phyloP scores from a whole-genome alignment of 2,329 filamentous ascomycete species.

The Davidsoniella virescens region DNA sequence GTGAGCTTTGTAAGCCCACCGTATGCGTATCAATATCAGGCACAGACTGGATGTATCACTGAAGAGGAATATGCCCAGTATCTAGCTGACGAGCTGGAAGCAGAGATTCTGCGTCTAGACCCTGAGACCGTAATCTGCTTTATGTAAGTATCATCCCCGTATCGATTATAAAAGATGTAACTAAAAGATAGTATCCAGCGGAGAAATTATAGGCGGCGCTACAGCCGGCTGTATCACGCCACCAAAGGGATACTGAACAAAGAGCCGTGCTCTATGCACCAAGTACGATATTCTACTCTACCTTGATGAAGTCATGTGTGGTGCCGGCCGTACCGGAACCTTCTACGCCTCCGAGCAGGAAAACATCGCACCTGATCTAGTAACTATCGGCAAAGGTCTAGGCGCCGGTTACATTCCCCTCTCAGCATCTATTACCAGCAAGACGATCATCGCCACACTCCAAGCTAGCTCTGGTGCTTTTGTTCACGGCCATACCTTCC shows the following conservation, averaged over 20 bases:
- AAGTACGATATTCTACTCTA: conserved; percentile 38
- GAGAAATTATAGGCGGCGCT: conserved; percentile 1
- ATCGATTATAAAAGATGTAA: neutral
- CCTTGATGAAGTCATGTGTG: conserved; percentile 52
- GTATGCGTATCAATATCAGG: conserved; percentile 15
- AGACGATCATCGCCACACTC: conserved; percentile 32
- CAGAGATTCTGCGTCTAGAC: conserved; percentile 29
- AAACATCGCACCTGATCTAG: conserved; percentile 32
- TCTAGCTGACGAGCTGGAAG: conserved; percentile 29
- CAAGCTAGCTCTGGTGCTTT: conserved; percentile 31
- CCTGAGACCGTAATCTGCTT: conserved; percentile 25
- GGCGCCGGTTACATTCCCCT: conserved; percentile 40
- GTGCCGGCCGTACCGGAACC: conserved; percentile 43
- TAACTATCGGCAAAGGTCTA: conserved; percentile 42
- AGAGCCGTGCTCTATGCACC: conserved; percentile 35
- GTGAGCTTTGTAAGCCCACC: conserved; percentile 2
- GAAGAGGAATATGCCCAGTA: conserved; percentile 25
- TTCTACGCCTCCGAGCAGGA: conserved; percentile 50
- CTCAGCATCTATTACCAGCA: conserved; percentile 36
- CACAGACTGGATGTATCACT: conserved; percentile 18
- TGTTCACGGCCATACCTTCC: conserved; percentile 41
- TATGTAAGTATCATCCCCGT: neutral
- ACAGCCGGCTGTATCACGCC: conserved; percentile 29
- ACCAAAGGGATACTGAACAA: conserved; percentile 36
- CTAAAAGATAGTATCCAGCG: conserved; percentile 26